Conservation (phyloP, 257 asterid genomes). For the Cynanchum wilfordii region DNA sequence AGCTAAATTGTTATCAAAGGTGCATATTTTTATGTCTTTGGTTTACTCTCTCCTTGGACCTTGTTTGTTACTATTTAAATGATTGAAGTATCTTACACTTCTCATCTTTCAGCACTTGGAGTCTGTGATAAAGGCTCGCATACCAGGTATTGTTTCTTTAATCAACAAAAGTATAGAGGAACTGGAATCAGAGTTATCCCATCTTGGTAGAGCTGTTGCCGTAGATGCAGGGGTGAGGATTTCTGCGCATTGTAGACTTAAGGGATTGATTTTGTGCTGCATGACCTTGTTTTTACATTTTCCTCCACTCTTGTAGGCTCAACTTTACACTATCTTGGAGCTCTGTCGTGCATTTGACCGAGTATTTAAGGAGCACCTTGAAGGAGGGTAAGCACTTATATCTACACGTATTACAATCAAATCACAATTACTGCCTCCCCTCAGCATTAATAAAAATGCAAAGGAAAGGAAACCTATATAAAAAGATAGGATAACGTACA, state of each 20-base stretch:
- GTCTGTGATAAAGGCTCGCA: constrained; percentile 34
- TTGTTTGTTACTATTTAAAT: neutral
- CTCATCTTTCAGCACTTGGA: constrained; percentile 32
- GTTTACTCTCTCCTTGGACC: neutral
- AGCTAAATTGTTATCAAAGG: constrained; percentile 40
- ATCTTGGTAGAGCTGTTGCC: constrained; percentile 38
- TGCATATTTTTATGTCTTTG: neutral
- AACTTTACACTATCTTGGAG: constrained; percentile 36
- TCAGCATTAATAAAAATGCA: neutral
- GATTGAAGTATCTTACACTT: neutral
- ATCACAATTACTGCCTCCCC: neutral
- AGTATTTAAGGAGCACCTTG: constrained; percentile 47
- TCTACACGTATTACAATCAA: neutral
- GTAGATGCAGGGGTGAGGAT: constrained; percentile 37
- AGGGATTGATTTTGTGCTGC: neutral
- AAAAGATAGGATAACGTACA: neutral
- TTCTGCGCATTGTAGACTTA: neutral
- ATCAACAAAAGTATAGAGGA: constrained; percentile 35
- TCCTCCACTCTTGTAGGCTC: constrained; percentile 27
- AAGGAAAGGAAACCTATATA: neutral
- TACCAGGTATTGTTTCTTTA: constrained; percentile 33
- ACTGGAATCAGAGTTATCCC: constrained; percentile 34
- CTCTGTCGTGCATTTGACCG: constrained; percentile 44
- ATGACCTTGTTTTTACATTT: neutral
- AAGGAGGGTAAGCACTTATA: constrained; percentile 36